Evolutionary conservation across 75 land plant genomes (phyloP).

Genomic region (Sequoiadendron giganteum): DNA sequence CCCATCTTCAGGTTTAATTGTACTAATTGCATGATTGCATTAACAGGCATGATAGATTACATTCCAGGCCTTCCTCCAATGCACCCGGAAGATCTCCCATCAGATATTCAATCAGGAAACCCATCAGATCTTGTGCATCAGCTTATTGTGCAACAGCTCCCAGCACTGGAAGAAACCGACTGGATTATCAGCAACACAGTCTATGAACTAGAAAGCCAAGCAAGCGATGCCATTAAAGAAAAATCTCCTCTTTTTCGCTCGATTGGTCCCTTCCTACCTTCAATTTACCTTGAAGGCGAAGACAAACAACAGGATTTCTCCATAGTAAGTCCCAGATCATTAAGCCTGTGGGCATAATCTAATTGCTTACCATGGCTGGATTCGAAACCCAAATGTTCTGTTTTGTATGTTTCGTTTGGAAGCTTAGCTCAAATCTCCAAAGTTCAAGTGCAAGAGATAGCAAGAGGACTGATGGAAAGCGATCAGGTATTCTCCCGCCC

Average conservation of each 20-base stretch:
- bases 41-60: not conserved
- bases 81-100: conserved; percentile 24
- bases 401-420: conserved; percentile 17
- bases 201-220: conserved; percentile 30
- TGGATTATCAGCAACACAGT: conserved; percentile 30
- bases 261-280: not conserved
- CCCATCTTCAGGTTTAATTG: not conserved
- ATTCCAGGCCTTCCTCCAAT: conserved; percentile 26
- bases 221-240: conserved; percentile 4
- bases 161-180: not conserved
- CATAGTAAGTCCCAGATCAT: not conserved
- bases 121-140: not conserved
- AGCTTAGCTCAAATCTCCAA: not conserved
- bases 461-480: conserved; percentile 6
- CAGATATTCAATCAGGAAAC: conserved; percentile 19
- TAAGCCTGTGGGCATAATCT: not conserved
- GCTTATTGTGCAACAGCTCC: not conserved
- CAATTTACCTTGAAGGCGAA: not conserved
- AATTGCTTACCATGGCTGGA: not conserved
- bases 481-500: not conserved
- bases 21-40: not conserved
- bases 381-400: not conserved
- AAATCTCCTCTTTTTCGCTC: not conserved
- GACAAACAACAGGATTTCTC: not conserved
- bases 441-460: conserved; percentile 8